Evolutionary conservation across 2,329 filamentous ascomycete species (phyloP).

Genomic region (Curvularia sp.): DNA sequence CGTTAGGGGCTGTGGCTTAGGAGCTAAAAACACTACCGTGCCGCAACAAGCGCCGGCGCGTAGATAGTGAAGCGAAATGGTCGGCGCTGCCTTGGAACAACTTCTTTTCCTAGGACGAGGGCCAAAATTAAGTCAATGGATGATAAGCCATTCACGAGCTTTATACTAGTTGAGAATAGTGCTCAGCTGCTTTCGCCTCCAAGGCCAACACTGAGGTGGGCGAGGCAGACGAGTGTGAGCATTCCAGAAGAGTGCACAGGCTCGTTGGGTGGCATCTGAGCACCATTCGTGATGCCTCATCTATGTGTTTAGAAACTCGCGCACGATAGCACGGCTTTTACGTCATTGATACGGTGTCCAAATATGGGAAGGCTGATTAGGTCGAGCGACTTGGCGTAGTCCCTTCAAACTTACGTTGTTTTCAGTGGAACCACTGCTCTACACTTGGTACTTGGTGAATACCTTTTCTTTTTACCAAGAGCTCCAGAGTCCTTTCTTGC

Average conservation of each 20-base stretch:
- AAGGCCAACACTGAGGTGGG: constrained; percentile 8
- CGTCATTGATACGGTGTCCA: constrained; percentile 5
- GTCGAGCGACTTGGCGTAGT: constrained; percentile 3
- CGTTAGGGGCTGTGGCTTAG: constrained; percentile 8
- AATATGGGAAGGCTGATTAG: constrained; percentile 3
- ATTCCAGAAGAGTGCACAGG: background rate
- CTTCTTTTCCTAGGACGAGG: constrained; percentile 12
- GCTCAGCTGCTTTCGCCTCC: constrained; percentile 1
- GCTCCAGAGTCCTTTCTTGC: background rate
- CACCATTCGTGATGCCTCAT: constrained; percentile 1
- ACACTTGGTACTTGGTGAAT: background rate
- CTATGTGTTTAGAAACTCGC: constrained; percentile 6
- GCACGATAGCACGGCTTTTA: background rate
- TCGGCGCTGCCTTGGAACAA: constrained; percentile 17
- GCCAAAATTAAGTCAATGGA: constrained; percentile 15
- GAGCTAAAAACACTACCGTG: constrained; percentile 5
- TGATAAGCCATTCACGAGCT: constrained; percentile 3
- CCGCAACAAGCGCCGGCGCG: constrained; percentile 19
- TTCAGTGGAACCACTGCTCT: background rate
- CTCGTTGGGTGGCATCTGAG: background rate
- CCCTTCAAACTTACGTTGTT: background rate
- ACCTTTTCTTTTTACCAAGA: too few relatives aligned
- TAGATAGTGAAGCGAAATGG: constrained; percentile 14
- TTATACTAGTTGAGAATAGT: constrained; percentile 6
- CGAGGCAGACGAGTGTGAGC: constrained; percentile 8